Evolutionary conservation across 257 asterid species (phyloP).

Genomic region (Solanum rostratum): DNA sequence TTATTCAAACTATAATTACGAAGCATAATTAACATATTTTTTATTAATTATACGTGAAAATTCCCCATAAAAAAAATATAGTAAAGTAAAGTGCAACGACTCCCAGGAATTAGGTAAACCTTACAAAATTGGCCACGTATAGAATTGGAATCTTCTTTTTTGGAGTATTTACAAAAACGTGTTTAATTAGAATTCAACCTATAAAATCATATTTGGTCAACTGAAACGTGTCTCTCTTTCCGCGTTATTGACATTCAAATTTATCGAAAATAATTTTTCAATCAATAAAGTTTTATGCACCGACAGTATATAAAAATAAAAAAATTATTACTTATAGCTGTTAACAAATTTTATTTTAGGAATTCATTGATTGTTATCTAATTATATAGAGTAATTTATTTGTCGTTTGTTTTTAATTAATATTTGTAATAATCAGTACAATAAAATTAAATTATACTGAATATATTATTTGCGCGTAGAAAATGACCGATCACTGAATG

Average conservation of each 20-base stretch:
- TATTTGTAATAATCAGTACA: rapidly evolving
- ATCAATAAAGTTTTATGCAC: neutral
- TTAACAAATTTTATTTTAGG: neutral
- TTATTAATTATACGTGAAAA: no score
- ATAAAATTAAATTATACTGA: neutral
- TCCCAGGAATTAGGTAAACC: neutral
- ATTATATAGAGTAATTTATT: neutral
- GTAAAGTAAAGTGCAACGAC: neutral
- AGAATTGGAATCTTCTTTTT: constrained; percentile 9
- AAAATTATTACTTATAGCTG: neutral
- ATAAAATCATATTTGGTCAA: neutral
- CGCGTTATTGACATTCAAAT: neutral
- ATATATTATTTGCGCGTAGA: neutral
- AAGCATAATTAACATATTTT: no score
- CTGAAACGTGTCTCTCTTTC: constrained; percentile 10
- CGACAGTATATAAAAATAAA: neutral
- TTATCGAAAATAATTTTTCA: neutral
- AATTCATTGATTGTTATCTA: neutral
- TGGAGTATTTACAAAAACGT: constrained; percentile 13
- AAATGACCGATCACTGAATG: neutral
- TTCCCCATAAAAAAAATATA: no score
- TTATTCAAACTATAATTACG: no score
- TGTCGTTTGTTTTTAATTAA: neutral
- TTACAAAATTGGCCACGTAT: constrained; percentile 19
- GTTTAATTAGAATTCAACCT: constrained; percentile 10